Percentiles rank a stretch among this genome's conserved stretches.
These are phyloP conservation scores for Neurospora sp. DNA, from an alignment of 495 filamentous ascomycete species.

Conservation along the genomic window DNA sequence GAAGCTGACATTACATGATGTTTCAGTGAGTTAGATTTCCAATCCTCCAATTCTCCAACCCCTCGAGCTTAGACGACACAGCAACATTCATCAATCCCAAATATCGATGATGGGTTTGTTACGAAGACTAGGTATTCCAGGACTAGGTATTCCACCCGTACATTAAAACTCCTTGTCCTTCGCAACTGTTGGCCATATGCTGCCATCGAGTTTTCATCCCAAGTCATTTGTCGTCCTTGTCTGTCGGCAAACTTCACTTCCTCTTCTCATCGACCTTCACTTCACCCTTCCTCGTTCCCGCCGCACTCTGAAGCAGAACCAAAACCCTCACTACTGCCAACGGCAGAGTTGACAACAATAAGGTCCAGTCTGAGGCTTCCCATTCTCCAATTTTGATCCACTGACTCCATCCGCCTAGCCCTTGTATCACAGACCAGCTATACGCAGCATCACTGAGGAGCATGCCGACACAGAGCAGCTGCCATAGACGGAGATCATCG, in stretches of 20 bases:
- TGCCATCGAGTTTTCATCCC: neutral
- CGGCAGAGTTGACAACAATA: conserved; percentile 2
- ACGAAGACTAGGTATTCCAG: too few species aligned
- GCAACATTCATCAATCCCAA: neutral
- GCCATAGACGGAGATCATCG: conserved; percentile 45
- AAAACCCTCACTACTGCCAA: conserved; percentile 8
- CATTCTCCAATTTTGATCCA: conserved; percentile 8
- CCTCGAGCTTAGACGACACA: too few species aligned
- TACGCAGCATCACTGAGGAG: conserved; percentile 16
- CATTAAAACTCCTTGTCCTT: too few species aligned
- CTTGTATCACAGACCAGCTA: conserved; percentile 12
- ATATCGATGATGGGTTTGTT: too few species aligned
- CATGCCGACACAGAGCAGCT: conserved; percentile 20
- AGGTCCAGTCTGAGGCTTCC: conserved; percentile 11
- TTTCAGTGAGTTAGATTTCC: too few species aligned
- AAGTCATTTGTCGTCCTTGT: too few species aligned
- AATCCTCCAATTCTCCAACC: too few species aligned
- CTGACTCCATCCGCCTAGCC: conserved; percentile 17
- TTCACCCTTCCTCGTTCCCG: neutral
- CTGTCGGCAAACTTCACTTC: too few species aligned
- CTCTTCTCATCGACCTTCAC: too few species aligned
- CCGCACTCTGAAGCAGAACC: conserved; percentile 11
- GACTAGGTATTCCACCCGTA: too few species aligned
- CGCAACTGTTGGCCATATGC: neutral
- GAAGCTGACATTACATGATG: too few species aligned